These are phyloP conservation scores for Leishmania amazonensis DNA, from an alignment of 208 protist genomes.

Conservation along the genomic window DNA sequence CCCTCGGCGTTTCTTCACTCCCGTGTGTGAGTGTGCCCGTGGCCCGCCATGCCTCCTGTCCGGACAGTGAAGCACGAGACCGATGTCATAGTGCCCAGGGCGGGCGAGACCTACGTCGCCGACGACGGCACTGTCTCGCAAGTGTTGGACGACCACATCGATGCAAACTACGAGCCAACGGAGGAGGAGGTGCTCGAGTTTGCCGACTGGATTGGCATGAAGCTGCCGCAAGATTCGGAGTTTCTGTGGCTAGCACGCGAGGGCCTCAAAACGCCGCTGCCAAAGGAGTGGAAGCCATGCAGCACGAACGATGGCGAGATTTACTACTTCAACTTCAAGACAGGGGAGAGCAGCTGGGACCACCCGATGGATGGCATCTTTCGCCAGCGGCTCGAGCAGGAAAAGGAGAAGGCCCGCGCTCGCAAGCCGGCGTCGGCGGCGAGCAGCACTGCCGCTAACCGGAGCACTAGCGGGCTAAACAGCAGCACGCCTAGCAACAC, in stretches of 20 bases:
- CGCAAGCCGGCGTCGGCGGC: background rate
- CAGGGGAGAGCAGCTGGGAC: conserved; percentile 95
- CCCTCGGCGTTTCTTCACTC: background rate
- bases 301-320: conserved; percentile 90
- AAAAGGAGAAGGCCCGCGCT: conserved; percentile 36
- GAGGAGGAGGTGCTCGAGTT: conserved; percentile 93
- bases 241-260: conserved; percentile 94
- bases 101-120: conserved; percentile 75
- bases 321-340: conserved; percentile 97
- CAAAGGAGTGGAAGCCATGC: conserved; percentile 95
- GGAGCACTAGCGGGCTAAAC: background rate
- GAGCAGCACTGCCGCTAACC: background rate
- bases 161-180: conserved; percentile 91
- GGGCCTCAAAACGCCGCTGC: conserved; percentile 94
- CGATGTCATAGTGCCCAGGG: conserved; percentile 41
- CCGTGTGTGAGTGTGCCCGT: background rate
- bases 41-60: conserved; percentile 14
- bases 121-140: conserved; percentile 88
- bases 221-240: conserved; percentile 85
- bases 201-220: conserved; percentile 93
- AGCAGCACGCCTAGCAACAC: background rate
- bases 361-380: conserved; percentile 94
- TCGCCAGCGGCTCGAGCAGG: conserved; percentile 67
- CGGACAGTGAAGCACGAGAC: conserved; percentile 33
- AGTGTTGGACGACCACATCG: conserved; percentile 87